These are phyloP conservation scores for Colletotrichum filicis DNA, from an alignment of 2,329 filamentous ascomycete species.

Conservation along the genomic window DNA sequence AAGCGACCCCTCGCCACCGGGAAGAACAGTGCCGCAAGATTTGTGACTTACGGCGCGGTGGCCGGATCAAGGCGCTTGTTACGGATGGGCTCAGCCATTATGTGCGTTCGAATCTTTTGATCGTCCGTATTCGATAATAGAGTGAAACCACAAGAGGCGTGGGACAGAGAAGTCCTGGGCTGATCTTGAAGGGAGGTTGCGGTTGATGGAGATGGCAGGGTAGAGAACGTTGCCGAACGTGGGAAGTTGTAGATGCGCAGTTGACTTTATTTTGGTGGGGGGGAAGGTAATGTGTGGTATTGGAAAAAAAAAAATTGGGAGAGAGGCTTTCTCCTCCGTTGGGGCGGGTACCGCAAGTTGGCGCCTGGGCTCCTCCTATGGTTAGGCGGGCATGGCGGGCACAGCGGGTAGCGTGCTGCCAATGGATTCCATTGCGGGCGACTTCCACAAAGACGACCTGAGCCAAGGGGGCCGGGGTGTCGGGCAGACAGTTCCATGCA, in stretches of 20 bases:
- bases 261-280: slow-evolving; percentile 36
- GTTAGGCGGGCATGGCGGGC: slow-evolving; percentile 24
- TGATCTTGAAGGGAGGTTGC: neutral
- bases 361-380: slow-evolving; percentile 25
- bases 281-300: slow-evolving; percentile 16
- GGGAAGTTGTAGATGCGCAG: slow-evolving; percentile 33
- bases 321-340: slow-evolving; percentile 24
- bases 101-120: slow-evolving; percentile 39
- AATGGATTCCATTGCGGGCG: slow-evolving; percentile 3
- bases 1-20: slow-evolving; percentile 23
- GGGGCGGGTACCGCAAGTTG: slow-evolving; percentile 27
- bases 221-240: slow-evolving; percentile 20
- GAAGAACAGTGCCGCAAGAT: slow-evolving; percentile 21
- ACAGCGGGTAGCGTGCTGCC: slow-evolving; percentile 6
- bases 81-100: slow-evolving; percentile 73
- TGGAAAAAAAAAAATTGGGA: slow-evolving; percentile 32
- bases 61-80: slow-evolving; percentile 69
- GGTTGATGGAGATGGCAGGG: slow-evolving; percentile 21
- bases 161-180: slow-evolving; percentile 12
- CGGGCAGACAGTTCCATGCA: neutral
- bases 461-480: neutral
- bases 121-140: slow-evolving; percentile 15
- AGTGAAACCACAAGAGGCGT: neutral
- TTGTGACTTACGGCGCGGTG: slow-evolving; percentile 66
- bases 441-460: neutral